Evolutionary conservation across 352 stramenopile species (phyloP).

Genomic region (Phytophthora sp.): DNA sequence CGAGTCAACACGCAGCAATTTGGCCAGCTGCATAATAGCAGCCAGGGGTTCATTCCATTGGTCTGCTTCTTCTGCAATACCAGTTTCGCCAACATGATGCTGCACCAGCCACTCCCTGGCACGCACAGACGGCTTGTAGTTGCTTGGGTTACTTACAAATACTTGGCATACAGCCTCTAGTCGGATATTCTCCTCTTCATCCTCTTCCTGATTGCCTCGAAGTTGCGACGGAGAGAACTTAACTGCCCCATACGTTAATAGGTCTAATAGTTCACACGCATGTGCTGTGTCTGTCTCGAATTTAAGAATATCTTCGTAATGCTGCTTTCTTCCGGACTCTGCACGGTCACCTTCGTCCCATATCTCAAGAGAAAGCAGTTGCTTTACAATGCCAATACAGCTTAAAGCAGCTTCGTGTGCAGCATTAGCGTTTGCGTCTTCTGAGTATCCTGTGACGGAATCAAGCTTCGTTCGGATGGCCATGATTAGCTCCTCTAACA

Average conservation of each 20-base stretch:
- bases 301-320: slow-evolving; percentile 33
- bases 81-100: slow-evolving; percentile 8
- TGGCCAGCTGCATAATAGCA: slow-evolving; percentile 57
- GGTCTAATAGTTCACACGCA: slow-evolving; percentile 58
- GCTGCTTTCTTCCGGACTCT: slow-evolving; percentile 17
- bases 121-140: slow-evolving; percentile 58
- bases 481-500: slow-evolving; percentile 47
- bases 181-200: slow-evolving; percentile 27
- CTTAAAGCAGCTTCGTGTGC: slow-evolving; percentile 33
- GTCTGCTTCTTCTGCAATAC: not conserved
- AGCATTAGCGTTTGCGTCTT: slow-evolving; percentile 31
- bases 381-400: slow-evolving; percentile 40
- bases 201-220: slow-evolving; percentile 18
- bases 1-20: slow-evolving; percentile 50
- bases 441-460: slow-evolving; percentile 37
- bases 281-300: slow-evolving; percentile 41
- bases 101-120: slow-evolving; percentile 54
- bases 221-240: slow-evolving; percentile 45
- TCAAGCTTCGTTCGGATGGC: slow-evolving; percentile 42
- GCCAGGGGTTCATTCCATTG: slow-evolving; percentile 36
- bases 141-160: slow-evolving; percentile 66
- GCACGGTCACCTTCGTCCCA: slow-evolving; percentile 36
- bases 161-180: slow-evolving; percentile 56
- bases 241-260: slow-evolving; percentile 62
- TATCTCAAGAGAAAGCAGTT: slow-evolving; percentile 40